Conservation (phyloP, 345 rosid genomes). For the Citrus australasica region DNA sequence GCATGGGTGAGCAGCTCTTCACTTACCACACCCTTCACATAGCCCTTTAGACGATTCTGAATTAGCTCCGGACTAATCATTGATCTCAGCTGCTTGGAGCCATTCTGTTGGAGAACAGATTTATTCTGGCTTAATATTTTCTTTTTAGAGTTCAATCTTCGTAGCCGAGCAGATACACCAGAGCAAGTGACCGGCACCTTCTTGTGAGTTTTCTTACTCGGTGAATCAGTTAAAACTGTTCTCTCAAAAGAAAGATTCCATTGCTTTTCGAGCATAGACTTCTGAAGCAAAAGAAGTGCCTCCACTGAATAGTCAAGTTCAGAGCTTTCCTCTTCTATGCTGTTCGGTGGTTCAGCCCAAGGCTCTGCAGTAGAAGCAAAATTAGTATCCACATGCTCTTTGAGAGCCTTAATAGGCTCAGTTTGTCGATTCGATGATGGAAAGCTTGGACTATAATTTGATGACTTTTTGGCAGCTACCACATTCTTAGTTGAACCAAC, state of each 20-base stretch:
- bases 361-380: conserved; percentile 37
- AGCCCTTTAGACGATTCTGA: conserved; percentile 62
- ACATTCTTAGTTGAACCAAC: conserved; percentile 38
- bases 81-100: conserved; percentile 39
- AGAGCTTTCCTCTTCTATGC: conserved; percentile 41
- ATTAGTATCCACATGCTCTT: conserved; percentile 46
- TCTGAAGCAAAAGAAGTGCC: conserved; percentile 79
- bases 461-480: conserved; percentile 48
- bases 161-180: conserved; percentile 74
- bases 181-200: conserved; percentile 61
- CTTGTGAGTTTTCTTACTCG: conserved; percentile 29
- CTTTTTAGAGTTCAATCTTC: conserved; percentile 58
- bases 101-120: conserved; percentile 22
- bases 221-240: conserved; percentile 28
- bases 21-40: conserved; percentile 72
- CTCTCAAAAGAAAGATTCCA: conserved; percentile 87
- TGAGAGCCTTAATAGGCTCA: conserved; percentile 58
- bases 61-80: conserved; percentile 52
- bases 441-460: conserved; percentile 46
- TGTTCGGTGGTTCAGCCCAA: conserved; percentile 33
- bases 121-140: conserved; percentile 34
- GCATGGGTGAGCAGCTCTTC: conserved; percentile 72
- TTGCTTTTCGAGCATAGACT: conserved; percentile 86
- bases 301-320: conserved; percentile 61
- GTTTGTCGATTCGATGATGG: conserved; percentile 39